Base-by-base conservation (phyloP, 169 alveolate species). In the Miamiensis avidus region DNA sequence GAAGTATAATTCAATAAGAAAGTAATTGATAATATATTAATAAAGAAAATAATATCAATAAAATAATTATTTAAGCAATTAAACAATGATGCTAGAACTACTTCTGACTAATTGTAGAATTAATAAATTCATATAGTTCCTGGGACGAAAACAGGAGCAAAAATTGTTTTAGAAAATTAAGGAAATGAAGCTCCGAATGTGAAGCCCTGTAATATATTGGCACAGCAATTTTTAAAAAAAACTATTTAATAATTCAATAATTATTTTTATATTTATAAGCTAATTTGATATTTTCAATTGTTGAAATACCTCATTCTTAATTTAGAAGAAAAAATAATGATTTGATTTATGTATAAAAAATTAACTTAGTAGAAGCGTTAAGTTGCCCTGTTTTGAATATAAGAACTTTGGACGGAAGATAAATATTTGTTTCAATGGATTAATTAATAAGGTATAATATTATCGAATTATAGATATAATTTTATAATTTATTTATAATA, bases 11-110 rank as follows among this genome's bases (percentile, higher is more conserved):
- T 88, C 83, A 76, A 83, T 25, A 92, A 92, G 82, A 81, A 83
- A 33, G 89, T 86, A 29, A 75, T 90, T 25, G 78, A 85, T n/a
- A 0, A 29, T 29, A 29, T 78, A 86, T 34, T 49, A 33, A 25
- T 26, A 28, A 0, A 25, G 28, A 15, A n/a, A 6, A 28, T 49
- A 79, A 49, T 0, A 78, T 32, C 34, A 26, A 34, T 49, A 29
- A 34, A 34, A 6, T 11, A 1, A 0, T 65, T 49, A 15, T 49
- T 20, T 32, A 27, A 86, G 84, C 34, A 81, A 0, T 75, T 86
- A 15, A 86, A 86, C 65, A 86, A 78, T 31, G 96, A 93, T 89
- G 93, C 92, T 26, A 91, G 87, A 75, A 90, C 95, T 27, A 86
- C 93, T 30, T 72, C 65, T 34, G 86, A 73, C 34, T 89, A 84